Evolutionary conservation across 1,139 yeast genomes (phyloP), one percentile per base, ranked within the genome.

Genomic region (Debaryomycetaceae sp.): DNA sequence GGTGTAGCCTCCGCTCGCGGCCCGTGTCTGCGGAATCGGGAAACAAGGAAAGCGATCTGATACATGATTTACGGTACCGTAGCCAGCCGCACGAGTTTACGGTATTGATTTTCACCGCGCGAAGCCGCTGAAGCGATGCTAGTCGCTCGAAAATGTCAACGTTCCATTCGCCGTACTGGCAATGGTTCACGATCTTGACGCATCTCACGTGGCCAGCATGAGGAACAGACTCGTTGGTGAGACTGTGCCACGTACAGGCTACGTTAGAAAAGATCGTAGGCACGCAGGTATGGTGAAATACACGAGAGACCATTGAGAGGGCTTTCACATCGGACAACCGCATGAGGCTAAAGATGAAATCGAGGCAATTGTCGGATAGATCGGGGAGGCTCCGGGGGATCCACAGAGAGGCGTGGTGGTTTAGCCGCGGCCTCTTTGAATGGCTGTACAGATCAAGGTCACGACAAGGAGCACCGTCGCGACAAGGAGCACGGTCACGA

Each of bases 141-240:
- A 53, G 36, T 11, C 48, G 36, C 25, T 30, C 36, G 11, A 43
- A 40, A 26, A 62, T 51, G 32, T 60, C 62, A 15, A 49, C 38
- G 27, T 60, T 61, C 63, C 68, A 63, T 35, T 63, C 70, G 4
- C 64, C 65, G 35, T 51, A 58, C 4, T 66, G 49, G 35, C 54
- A 55, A 32, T 50, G 46, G 32, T 58, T 62, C 4, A 47, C 32
- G 13, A 63, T 53, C 4, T 64, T 42, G 14, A 62, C 23, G 26
- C 43, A 42, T 2, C 38, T 25, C 6, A 53, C 39, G 4, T 31
- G 19, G n/a, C n/a, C n/a, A n/a, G n/a, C n/a, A n/a, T n/a, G n/a
- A 5, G 30, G 7, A 8, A 11, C 21, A 19, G 11, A 19, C 10
- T 11, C 21, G 21, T 19, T 11, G 21, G 11, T 7, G 21, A 7